phyloP scores from a whole-genome alignment of 805 yeast genomes.

The Wickerhamomyces rabaulensis region DNA sequence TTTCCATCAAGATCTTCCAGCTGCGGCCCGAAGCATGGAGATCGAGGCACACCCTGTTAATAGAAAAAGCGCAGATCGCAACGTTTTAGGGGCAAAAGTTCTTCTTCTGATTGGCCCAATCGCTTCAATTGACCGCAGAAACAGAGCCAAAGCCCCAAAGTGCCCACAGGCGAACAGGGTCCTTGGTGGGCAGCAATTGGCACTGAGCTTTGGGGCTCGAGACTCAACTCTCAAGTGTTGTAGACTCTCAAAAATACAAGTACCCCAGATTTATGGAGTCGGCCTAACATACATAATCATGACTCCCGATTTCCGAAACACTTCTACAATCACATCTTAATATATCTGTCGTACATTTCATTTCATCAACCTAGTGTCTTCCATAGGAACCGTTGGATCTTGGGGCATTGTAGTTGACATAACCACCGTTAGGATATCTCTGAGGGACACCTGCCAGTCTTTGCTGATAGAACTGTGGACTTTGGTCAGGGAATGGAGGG shows the following conservation, averaged over 20 bases:
- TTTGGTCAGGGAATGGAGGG: slow-evolving; percentile 3
- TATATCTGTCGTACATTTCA: background rate
- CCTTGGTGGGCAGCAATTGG: no score
- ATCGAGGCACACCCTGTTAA: background rate
- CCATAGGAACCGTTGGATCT: background rate
- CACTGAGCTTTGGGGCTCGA: no score
- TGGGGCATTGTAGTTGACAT: background rate
- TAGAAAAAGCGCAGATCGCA: background rate
- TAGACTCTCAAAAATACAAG: no score
- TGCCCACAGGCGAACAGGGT: no score
- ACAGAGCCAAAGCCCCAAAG: no score
- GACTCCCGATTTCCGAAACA: no score
- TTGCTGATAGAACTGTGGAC: slow-evolving; percentile 11
- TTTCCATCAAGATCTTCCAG: background rate
- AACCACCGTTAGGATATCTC: background rate
- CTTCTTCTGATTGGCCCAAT: background rate
- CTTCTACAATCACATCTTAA: no score
- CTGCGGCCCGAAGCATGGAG: background rate
- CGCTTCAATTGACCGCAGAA: background rate
- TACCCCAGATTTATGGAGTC: no score
- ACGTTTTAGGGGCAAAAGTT: background rate
- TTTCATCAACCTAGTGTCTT: background rate
- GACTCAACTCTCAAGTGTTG: no score
- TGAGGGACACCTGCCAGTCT: slow-evolving; percentile 1
- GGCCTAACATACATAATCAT: no score